Percentiles rank a stretch among this genome's conserved stretches.
Evolutionary conservation across 495 filamentous ascomycete species (phyloP).

Genomic region (Podospora anserina): DNA sequence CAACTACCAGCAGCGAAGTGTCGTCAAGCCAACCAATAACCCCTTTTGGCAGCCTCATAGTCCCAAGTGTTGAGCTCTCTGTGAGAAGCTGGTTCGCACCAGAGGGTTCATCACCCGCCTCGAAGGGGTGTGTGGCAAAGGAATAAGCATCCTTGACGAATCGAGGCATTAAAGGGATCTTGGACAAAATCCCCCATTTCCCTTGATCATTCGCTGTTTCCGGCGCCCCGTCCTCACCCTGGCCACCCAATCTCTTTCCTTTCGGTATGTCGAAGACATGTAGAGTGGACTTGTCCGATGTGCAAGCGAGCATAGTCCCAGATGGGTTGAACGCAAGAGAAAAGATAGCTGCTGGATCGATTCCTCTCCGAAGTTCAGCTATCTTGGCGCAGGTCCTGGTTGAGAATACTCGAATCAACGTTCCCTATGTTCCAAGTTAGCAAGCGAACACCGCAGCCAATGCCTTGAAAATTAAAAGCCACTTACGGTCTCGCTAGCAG

Average conservation of each 20-base stretch:
- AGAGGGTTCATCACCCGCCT: slow-evolving; percentile 67
- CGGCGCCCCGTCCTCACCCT: slow-evolving; percentile 35
- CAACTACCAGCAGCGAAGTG: slow-evolving; percentile 65
- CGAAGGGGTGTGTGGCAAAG: slow-evolving; percentile 68
- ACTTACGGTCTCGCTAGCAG: slow-evolving; percentile 79
- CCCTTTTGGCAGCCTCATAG: slow-evolving; percentile 65
- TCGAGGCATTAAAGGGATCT: slow-evolving; percentile 72
- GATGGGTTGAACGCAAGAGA: slow-evolving; percentile 82
- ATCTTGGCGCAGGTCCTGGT: slow-evolving; percentile 73
- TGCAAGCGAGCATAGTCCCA: slow-evolving; percentile 75
- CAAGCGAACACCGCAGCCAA: background rate
- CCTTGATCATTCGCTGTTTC: slow-evolving; percentile 47
- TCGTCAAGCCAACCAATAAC: slow-evolving; percentile 73
- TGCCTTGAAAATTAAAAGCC: background rate
- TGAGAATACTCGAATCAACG: slow-evolving; percentile 79
- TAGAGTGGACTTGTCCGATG: slow-evolving; percentile 93
- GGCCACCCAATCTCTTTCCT: slow-evolving; percentile 62
- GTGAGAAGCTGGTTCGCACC: slow-evolving; percentile 36
- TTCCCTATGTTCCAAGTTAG: slow-evolving; percentile 56
- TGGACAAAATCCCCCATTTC: slow-evolving; percentile 79
- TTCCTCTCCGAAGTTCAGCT: slow-evolving; percentile 79
- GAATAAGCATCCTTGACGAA: slow-evolving; percentile 85
- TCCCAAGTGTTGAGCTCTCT: slow-evolving; percentile 42
- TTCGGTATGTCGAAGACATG: slow-evolving; percentile 79
- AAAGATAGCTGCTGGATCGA: slow-evolving; percentile 84